Conservation (phyloP, 257 asterid genomes). For the Nicotiana knightiana region DNA sequence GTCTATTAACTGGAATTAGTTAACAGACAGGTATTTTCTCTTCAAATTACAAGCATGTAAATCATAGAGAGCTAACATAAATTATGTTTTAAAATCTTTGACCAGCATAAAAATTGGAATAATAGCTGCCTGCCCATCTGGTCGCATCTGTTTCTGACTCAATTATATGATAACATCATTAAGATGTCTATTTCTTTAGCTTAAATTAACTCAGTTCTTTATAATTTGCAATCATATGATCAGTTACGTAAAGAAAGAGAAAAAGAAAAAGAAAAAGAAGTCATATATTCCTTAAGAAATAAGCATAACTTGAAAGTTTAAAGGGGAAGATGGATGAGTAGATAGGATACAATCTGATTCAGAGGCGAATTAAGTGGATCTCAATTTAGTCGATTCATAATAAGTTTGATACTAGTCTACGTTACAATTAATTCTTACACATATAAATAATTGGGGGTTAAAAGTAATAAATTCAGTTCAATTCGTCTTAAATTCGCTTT, state of each 20-base stretch:
- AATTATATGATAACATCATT: conserved; percentile 5
- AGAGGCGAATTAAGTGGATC: no score
- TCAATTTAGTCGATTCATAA: no score
- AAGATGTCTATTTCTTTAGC: neutral
- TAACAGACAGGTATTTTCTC: neutral
- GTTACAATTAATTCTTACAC: no score
- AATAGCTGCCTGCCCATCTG: neutral
- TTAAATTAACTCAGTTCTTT: neutral
- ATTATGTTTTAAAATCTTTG: neutral
- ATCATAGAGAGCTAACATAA: neutral
- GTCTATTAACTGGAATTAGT: neutral
- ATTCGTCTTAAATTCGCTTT: neutral
- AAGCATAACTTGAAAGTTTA: neutral
- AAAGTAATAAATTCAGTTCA: no score
- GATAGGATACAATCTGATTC: no score
- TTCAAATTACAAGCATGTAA: neutral
- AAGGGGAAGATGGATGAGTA: neutral
- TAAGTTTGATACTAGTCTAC: no score
- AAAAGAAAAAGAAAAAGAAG: neutral
- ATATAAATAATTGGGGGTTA: no score
- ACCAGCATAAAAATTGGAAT: neutral
- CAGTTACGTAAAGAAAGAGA: neutral
- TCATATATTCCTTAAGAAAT: neutral
- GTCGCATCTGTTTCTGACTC: conserved; percentile 9
- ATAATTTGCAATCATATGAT: neutral